A percentile compares a stretch with the other conserved stretches of the same genome.
Evolutionary conservation across 768 basidiomycete genomes (phyloP).

Genomic region (Nidularia sp.): DNA sequence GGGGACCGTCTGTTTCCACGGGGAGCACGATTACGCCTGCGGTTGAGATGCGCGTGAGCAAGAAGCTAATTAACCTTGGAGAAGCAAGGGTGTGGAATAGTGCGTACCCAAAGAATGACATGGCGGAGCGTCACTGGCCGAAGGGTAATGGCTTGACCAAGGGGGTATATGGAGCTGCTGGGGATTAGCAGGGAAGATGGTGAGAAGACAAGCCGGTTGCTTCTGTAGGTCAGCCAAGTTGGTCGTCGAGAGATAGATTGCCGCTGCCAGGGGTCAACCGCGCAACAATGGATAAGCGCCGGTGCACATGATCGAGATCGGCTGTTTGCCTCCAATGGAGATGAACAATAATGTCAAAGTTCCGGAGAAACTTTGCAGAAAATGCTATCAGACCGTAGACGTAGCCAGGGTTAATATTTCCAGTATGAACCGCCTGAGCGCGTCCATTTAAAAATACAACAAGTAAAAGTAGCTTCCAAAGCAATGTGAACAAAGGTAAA

Average conservation of each 20-base stretch:
- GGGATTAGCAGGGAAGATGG: neutral
- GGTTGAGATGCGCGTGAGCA: neutral
- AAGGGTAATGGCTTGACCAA: neutral
- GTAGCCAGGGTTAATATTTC: no score
- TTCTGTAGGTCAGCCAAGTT: neutral
- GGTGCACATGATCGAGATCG: no score
- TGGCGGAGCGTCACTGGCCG: conserved; percentile 6
- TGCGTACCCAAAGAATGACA: conserved; percentile 32
- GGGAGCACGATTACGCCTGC: conserved; percentile 23
- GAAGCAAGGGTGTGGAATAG: conserved; percentile 1
- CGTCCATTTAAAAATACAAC: no score
- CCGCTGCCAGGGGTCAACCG: no score
- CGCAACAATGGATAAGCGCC: no score
- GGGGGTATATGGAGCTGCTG: neutral
- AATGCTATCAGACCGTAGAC: no score
- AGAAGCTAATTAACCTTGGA: conserved; percentile 7
- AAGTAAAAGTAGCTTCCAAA: no score
- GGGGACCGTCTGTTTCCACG: conserved; percentile 18
- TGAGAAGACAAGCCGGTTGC: neutral
- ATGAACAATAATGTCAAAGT: no score
- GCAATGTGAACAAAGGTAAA: neutral
- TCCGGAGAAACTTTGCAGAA: no score
- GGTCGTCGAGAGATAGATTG: no score
- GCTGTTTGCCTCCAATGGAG: no score
- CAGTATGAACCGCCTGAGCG: no score